Percentiles rank a stretch among this genome's conserved stretches.
phyloP scores from a whole-genome alignment of 1,284 basidiomycete species.

The Neolentinus lepideus region DNA sequence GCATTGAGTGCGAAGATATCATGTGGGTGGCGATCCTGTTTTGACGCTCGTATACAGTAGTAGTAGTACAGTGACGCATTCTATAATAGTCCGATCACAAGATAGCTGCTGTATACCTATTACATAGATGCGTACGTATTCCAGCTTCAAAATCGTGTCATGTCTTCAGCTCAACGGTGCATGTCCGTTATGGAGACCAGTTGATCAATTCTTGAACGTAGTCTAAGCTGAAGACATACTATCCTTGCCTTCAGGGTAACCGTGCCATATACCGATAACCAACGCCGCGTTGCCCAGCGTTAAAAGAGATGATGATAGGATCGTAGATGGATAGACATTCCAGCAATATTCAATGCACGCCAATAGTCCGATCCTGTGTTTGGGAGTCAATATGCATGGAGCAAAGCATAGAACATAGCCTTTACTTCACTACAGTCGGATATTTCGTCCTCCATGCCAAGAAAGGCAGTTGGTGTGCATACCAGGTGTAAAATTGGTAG shows the following conservation, averaged over 20 bases:
- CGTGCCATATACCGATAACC: slow-evolving; percentile 60
- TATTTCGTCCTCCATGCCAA: slow-evolving; percentile 71
- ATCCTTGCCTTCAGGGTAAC: slow-evolving; percentile 28
- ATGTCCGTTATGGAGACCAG: too few species aligned
- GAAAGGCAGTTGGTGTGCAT: slow-evolving; percentile 89
- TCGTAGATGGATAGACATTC: slow-evolving; percentile 83
- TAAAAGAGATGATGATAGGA: slow-evolving; percentile 60
- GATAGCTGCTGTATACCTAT: too few species aligned
- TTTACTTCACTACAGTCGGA: slow-evolving; percentile 57
- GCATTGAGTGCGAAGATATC: too few species aligned
- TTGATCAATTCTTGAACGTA: background rate
- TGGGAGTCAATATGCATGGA: slow-evolving; percentile 6
- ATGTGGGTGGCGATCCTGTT: background rate
- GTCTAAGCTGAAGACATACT: background rate
- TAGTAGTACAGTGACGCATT: background rate
- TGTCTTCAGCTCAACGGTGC: too few species aligned
- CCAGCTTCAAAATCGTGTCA: too few species aligned
- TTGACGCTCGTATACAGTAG: background rate
- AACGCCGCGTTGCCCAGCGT: slow-evolving; percentile 51
- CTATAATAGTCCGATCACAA: background rate
- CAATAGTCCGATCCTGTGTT: slow-evolving; percentile 54
- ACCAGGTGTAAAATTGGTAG: slow-evolving; percentile 99
- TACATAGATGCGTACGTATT: too few species aligned
- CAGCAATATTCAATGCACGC: slow-evolving; percentile 77
- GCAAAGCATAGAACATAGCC: slow-evolving; percentile 7